Conservation (phyloP, 2,329 filamentous ascomycete species). For the Monosporascus sp. region DNA sequence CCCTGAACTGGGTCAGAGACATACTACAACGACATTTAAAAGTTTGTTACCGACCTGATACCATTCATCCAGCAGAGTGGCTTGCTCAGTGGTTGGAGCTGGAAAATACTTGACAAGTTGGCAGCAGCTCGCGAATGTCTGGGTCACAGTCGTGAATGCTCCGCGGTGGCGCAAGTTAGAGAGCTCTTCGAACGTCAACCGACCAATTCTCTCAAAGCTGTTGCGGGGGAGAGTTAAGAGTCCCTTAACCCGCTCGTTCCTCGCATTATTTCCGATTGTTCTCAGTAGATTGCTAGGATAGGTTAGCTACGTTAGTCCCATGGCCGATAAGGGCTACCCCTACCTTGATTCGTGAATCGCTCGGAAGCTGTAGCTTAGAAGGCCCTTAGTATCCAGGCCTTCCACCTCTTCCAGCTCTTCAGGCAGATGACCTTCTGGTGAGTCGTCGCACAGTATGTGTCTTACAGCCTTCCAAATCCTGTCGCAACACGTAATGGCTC, state of each 20-base stretch:
- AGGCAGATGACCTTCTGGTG: slow-evolving; percentile 81
- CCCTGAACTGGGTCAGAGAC: slow-evolving; percentile 36
- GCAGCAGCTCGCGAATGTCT: slow-evolving; percentile 81
- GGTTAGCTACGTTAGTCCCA: slow-evolving; percentile 10
- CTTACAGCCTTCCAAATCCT: slow-evolving; percentile 74
- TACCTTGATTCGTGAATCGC: slow-evolving; percentile 92
- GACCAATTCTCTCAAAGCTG: slow-evolving; percentile 62
- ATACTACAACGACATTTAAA: neutral
- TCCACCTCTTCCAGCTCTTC: slow-evolving; percentile 69
- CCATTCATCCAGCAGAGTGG: slow-evolving; percentile 58
- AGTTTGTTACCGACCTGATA: slow-evolving; percentile 51
- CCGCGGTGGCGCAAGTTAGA: slow-evolving; percentile 81
- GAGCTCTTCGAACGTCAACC: slow-evolving; percentile 75
- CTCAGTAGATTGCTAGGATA: slow-evolving; percentile 62
- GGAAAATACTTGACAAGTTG: slow-evolving; percentile 50
- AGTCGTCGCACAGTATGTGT: slow-evolving; percentile 82
- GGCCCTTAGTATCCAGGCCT: slow-evolving; percentile 76
- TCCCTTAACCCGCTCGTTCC: slow-evolving; percentile 38
- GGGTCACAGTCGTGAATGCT: slow-evolving; percentile 87
- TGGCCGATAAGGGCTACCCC: slow-evolving; percentile 7
- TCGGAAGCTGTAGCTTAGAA: slow-evolving; percentile 91
- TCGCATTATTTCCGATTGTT: slow-evolving; percentile 50
- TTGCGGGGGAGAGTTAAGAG: slow-evolving; percentile 43
- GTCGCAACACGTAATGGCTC: slow-evolving; percentile 55
- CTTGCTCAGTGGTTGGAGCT: slow-evolving; percentile 23